Percentiles rank a stretch among this genome's conserved stretches.
These are phyloP conservation scores for Pseudisothecium myosuroides DNA, from an alignment of 225 moss, liverwort and hornwort genomes.

Conservation along the genomic window DNA sequence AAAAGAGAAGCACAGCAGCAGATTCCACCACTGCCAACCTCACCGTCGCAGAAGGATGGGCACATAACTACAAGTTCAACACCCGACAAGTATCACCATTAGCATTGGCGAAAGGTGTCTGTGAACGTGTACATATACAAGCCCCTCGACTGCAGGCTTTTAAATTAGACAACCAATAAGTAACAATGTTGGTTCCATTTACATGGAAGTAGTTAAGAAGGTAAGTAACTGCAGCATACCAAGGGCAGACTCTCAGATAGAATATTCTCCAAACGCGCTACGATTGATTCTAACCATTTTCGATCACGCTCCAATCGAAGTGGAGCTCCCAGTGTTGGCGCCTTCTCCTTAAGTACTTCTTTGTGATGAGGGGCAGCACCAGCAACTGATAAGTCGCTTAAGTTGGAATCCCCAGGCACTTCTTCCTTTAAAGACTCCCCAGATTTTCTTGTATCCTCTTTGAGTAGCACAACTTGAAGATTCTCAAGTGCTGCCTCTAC, in stretches of 20 bases:
- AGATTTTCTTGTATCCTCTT: not conserved
- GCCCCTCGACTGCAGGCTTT: not conserved
- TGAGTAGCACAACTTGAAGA: constrained; percentile 33
- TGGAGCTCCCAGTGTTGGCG: constrained; percentile 2
- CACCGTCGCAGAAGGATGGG: constrained; percentile 75
- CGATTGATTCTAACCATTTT: constrained; percentile 63
- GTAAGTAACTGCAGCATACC: too few relatives aligned
- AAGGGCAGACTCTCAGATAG: constrained; percentile 56
- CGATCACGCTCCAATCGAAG: constrained; percentile 53
- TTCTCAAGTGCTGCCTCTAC: constrained; percentile 49
- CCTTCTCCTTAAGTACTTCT: not conserved
- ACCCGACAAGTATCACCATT: not conserved
- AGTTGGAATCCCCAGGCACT: not conserved
- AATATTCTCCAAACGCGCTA: constrained; percentile 41
- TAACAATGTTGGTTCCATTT: not conserved
- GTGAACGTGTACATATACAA: not conserved
- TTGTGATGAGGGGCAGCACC: not conserved
- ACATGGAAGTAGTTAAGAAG: not conserved
- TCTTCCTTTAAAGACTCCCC: not conserved
- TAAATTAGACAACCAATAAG: not conserved
- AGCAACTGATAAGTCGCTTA: not conserved
- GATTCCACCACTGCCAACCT: constrained; percentile 83
- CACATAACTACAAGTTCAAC: constrained; percentile 55
- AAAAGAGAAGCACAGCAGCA: constrained; percentile 58
- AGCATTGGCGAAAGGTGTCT: not conserved